Conservation (phyloP, 345 rosid genomes). For the Camelina sativa region DNA sequence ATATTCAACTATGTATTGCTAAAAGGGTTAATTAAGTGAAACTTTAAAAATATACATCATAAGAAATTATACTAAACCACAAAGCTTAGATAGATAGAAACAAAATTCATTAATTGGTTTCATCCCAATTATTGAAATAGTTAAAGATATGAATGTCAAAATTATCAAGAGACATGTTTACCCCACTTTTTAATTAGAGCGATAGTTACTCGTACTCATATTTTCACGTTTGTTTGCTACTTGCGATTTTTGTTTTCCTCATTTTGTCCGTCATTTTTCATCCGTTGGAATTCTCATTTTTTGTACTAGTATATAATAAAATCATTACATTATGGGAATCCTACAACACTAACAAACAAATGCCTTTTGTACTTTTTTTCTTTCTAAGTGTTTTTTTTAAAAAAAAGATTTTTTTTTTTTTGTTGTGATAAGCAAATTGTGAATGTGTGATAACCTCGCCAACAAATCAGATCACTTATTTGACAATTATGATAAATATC, state of each 20-base stretch:
- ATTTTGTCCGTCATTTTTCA: neutral
- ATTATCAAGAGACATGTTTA: neutral
- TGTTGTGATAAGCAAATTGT: constrained; percentile 32
- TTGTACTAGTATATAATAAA: neutral
- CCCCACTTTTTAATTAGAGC: constrained; percentile 21
- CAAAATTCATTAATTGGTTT: neutral
- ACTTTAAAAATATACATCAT: neutral
- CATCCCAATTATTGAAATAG: neutral
- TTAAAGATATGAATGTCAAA: no score
- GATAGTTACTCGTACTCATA: neutral
- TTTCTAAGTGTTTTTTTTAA: no score
- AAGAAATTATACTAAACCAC: neutral
- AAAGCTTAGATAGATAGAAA: neutral
- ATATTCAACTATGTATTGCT: neutral
- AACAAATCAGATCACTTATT: constrained; percentile 35
- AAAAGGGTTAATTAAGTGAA: neutral
- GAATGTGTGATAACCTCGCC: constrained; percentile 27
- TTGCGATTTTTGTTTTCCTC: neutral
- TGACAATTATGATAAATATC: constrained; percentile 11
- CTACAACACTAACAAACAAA: constrained; percentile 22
- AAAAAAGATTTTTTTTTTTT: no score
- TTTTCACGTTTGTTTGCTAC: neutral
- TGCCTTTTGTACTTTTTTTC: neutral
- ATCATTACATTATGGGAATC: neutral
- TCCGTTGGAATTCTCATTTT: constrained; percentile 1